These are phyloP conservation scores for Pleurotus salmoneostramineus DNA, from an alignment of 768 basidiomycete genomes.

Conservation along the genomic window DNA sequence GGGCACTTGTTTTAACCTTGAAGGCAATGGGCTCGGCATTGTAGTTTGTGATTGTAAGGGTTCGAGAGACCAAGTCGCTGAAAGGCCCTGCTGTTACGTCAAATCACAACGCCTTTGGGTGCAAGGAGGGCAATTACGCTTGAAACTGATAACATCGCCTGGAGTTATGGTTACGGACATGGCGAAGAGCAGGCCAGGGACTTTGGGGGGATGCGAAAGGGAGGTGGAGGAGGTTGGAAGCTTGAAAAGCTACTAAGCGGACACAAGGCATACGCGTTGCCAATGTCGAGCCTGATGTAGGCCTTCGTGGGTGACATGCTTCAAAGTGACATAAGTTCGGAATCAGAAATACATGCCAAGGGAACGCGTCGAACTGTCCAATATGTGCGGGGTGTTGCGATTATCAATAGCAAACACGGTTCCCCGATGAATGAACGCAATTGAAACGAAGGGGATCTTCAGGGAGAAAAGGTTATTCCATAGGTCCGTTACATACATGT, in stretches of 20 bases:
- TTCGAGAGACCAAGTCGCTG: background rate
- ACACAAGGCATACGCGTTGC: background rate
- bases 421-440: too few relatives aligned
- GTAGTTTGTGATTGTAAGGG: slow-evolving; percentile 3
- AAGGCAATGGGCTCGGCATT: slow-evolving; percentile 9
- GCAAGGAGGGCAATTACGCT: background rate
- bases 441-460: background rate
- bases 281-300: background rate
- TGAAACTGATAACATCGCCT: background rate
- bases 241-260: background rate
- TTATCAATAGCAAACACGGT: too few relatives aligned
- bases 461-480: too few relatives aligned
- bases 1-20: slow-evolving; percentile 10
- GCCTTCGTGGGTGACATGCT: too few relatives aligned
- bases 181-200: background rate
- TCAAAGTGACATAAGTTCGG: too few relatives aligned
- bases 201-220: background rate
- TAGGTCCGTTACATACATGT: too few relatives aligned
- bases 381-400: too few relatives aligned
- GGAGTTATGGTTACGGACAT: slow-evolving; percentile 2
- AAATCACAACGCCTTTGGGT: background rate
- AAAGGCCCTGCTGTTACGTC: background rate
- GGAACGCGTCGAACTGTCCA: too few relatives aligned
- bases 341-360: too few relatives aligned
- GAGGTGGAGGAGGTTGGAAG: background rate